Evolutionary conservation across 2,329 filamentous ascomycete species (phyloP), one percentile per base, ranked within the genome.

Genomic region (Pyricularia pennisetigena): DNA sequence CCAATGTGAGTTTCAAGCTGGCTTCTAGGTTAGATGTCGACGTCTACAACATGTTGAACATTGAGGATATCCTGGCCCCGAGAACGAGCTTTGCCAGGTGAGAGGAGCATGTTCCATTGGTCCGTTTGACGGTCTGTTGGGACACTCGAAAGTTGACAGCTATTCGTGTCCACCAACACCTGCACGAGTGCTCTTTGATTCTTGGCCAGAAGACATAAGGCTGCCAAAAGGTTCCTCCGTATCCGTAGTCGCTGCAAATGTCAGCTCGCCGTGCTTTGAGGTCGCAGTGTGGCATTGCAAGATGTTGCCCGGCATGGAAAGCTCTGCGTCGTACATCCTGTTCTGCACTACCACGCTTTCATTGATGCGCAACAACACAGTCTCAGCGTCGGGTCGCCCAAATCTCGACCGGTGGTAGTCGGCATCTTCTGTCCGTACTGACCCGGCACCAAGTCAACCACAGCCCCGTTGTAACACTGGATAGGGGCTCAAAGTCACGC

Each of bases 141-240:
- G 69, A 32, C 35, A 64, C 28, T 64, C 62, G 62, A 32, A 16
- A 20, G 62, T 64, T 9, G 6, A 4, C 41, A 49, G 2, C 16
- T 2, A 4, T 10, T 14, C 4, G n/a, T 32, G 8, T 32, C 9
- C 35, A 20, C 16, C 35, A 32, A 6, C 8, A 32, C 30, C 30
- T 32, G 30, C 30, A 32, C 8, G 14, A 41, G 14, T 14, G 12
- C 1, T 41, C n/a, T n/a, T n/a, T n/a, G n/a, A n/a, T n/a, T n/a
- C n/a, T n/a, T n/a, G n/a, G n/a, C n/a, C n/a, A n/a, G n/a, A n/a
- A n/a, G n/a, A n/a, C n/a, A n/a, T n/a, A n/a, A n/a, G n/a, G 86
- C 72, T 90, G 87, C 88, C 88, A 91, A 71, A 85, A 85, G 0
- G 88, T 91, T 35, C 83, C 85, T 4, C 83, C 78, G 6, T 86